Evolutionary conservation across 2,329 filamentous ascomycete species (phyloP), one percentile per base, ranked within the genome.

Genomic region (Pseudogymnoascus pannorum): DNA sequence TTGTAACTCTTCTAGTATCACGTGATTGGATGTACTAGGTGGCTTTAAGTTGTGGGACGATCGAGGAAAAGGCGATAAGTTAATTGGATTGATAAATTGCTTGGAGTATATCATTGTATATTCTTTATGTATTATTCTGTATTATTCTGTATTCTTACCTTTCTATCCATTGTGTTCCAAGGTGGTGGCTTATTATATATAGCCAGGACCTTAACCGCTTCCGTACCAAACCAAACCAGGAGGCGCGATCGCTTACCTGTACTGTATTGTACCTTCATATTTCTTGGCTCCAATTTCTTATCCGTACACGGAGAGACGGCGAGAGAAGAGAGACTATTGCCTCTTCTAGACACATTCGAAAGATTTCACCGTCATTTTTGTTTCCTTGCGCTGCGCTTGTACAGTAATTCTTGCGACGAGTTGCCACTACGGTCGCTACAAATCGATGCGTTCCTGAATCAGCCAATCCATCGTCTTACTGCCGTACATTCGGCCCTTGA

Each of bases 271-370:
- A 48, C 42, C 42, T 48, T 48, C 42, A 48, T 26, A 48, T 48
- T 48, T 48, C 42, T 48, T 48, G 42, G 42, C 42, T 44, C 42
- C 42, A 48, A 48, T 48, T 48, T 48, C 42, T 48, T 48, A 48
- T 48, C 42, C 42, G 22, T 26, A n/a, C 22, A 48, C 42, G 22
- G 42, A 48, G 16, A n/a, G n/a, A n/a, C n/a, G n/a, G n/a, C n/a
- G n/a, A n/a, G 11, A 33, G 31, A 33, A 33, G 31, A 40, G 42
- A 26, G 42, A 26, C 42, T 26, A 48, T 48, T 48, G 42, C 42
- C 42, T 11, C 42, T 48, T 48, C 42, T 5, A 48, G 42, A 48
- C 42, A 9, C 22, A n/a, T 48, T 4, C 20, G 9, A 3, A 48
- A 7, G 7, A 9, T 26, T 26, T 20, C 6, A 7, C 42, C 14